phyloP scores from a whole-genome alignment of 176 grass and related monocot genomes.

The Oryza brachyantha region DNA sequence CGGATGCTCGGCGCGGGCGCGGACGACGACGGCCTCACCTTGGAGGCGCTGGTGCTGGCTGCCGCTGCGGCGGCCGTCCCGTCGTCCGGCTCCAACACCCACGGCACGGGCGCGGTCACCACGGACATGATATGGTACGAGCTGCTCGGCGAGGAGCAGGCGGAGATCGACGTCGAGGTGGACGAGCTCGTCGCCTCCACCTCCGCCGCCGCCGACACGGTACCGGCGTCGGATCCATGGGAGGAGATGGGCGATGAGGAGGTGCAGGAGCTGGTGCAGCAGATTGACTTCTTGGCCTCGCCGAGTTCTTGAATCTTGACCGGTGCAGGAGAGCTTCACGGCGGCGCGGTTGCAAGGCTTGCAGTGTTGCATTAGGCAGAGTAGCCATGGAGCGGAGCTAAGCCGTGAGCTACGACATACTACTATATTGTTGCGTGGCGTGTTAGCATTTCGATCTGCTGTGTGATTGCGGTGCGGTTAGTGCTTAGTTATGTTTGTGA shows the following conservation, averaged over 20 bases:
- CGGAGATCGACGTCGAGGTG: constrained; percentile 42
- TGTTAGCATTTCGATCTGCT: neutral
- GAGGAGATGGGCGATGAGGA: constrained; percentile 34
- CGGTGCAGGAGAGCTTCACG: neutral
- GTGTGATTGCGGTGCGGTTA: neutral
- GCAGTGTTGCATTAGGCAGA: too few relatives aligned
- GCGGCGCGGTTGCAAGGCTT: neutral
- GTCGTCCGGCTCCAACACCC: neutral
- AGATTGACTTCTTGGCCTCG: constrained; percentile 29
- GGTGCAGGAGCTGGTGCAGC: constrained; percentile 43
- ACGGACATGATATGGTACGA: constrained; percentile 64
- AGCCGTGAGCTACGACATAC: neutral
- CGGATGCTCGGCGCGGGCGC: constrained; percentile 2
- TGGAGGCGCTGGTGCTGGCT: constrained; percentile 33
- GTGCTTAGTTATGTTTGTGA: neutral
- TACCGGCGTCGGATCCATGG: constrained; percentile 10
- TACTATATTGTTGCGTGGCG: neutral
- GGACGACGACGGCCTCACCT: constrained; percentile 26
- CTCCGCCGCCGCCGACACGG: neutral
- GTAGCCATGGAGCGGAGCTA: neutral
- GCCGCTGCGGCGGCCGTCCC: neutral
- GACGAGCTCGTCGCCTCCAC: constrained; percentile 26
- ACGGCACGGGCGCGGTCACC: neutral
- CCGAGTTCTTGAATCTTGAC: constrained; percentile 25
- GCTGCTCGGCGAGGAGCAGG: constrained; percentile 40